These are phyloP conservation scores for Pilasporangium apinafurcum DNA, from an alignment of 352 stramenopile species.

Conservation along the genomic window DNA sequence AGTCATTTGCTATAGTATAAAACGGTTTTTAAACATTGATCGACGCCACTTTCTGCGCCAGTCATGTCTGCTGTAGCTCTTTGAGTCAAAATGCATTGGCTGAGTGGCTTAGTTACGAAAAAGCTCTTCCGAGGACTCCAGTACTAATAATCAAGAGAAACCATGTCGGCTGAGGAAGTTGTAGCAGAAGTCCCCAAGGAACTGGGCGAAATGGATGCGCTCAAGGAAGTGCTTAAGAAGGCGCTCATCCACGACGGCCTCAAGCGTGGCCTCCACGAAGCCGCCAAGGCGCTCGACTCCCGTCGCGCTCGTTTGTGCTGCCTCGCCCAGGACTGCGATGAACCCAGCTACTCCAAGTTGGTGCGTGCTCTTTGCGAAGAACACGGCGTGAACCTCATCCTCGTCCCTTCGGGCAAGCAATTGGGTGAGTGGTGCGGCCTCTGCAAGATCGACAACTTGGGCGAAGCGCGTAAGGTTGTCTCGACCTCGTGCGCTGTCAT, in stretches of 20 bases:
- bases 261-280: slow-evolving; percentile 98
- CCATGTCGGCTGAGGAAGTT: slow-evolving; percentile 92
- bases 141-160: slow-evolving; percentile 31
- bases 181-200: slow-evolving; percentile 90
- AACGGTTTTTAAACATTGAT: too few species aligned
- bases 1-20: too few species aligned
- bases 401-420: slow-evolving; percentile 93
- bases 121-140: slow-evolving; percentile 58
- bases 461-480: slow-evolving; percentile 98
- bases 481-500: slow-evolving; percentile 98
- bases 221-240: slow-evolving; percentile 99
- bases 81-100: slow-evolving; percentile 8
- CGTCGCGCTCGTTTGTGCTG: slow-evolving; percentile 97
- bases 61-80: slow-evolving; percentile 24
- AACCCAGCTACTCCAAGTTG: slow-evolving; percentile 99
- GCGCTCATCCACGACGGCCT: slow-evolving; percentile 98
- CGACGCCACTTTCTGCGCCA: slow-evolving; percentile 43
- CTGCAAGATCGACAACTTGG: slow-evolving; percentile 98
- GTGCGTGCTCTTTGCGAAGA: slow-evolving; percentile 95
- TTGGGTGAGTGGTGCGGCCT: slow-evolving; percentile 99
- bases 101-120: slow-evolving; percentile 14
- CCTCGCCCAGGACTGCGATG: slow-evolving; percentile 99
- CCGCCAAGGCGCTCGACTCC: slow-evolving; percentile 98
- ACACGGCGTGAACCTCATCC: slow-evolving; percentile 92
- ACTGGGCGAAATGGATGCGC: slow-evolving; percentile 95